A percentile compares a stretch with the other conserved stretches of the same genome.
These are phyloP conservation scores for Decorospora gaudefroyi DNA, from an alignment of 2,329 filamentous ascomycete species.

Conservation along the genomic window DNA sequence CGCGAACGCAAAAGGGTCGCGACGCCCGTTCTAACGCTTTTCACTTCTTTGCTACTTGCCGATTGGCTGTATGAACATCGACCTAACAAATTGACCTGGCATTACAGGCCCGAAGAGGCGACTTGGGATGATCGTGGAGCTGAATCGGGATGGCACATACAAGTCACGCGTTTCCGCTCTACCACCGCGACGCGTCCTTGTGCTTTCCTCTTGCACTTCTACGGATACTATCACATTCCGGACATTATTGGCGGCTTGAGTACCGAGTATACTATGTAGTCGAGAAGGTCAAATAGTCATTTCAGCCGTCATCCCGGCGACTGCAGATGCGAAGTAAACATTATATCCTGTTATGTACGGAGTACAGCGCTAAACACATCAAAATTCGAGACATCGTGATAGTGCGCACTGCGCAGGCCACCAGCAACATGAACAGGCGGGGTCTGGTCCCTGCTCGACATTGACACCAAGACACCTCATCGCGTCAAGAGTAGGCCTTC, in stretches of 20 bases:
- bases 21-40: conserved; percentile 5
- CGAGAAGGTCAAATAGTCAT: too few species aligned
- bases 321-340: too few species aligned
- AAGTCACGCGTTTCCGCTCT: conserved; percentile 14
- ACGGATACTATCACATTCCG: too few species aligned
- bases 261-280: too few species aligned
- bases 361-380: conserved; percentile 17
- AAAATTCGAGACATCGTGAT: not conserved
- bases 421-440: conserved; percentile 16
- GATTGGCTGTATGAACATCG: conserved; percentile 17
- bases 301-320: too few species aligned
- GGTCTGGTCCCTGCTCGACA: conserved; percentile 9
- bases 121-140: conserved; percentile 5
- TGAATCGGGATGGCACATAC: conserved; percentile 3
- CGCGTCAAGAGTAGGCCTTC: not conserved
- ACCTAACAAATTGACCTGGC: conserved; percentile 12
- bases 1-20: conserved; percentile 11
- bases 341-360: too few species aligned
- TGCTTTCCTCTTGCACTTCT: too few species aligned
- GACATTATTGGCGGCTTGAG: too few species aligned
- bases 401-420: too few species aligned
- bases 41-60: conserved; percentile 8
- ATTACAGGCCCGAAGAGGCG: conserved; percentile 14
- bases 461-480: conserved; percentile 9
- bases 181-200: conserved; percentile 9